Evolutionary conservation across 1,139 yeast genomes (phyloP), one percentile per base, ranked within the genome.

Genomic region (Meyerozyma guilliermondii): DNA sequence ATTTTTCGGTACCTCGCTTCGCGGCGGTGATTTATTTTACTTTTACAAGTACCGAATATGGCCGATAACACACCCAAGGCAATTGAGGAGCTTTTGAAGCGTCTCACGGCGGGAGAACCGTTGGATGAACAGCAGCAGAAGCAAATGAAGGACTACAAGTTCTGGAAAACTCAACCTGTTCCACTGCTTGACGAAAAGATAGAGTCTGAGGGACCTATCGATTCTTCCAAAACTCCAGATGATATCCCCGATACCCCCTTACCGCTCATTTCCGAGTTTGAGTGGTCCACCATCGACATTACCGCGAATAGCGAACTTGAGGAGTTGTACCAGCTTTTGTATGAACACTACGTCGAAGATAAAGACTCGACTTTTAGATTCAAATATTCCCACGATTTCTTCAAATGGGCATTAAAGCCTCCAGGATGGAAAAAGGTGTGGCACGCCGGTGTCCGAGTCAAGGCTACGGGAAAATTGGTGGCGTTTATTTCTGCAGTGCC

Each of bases 91-190:
- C 64, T 78, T 44, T 61, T 78, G 47, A 69, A 68, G 53, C 68
- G 68, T 50, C 62, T 79, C 37, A 66, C 80, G 4, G 59, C 73
- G 66, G 86, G 85, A 13, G 80, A 73, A 42, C 71, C 72, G 48
- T 67, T 81, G 46, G 70, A 70, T 20, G 80, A 74, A 34, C 68
- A 75, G 33, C 83, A 82, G 59, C 55, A 56, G 40, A 68, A 68
- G 43, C 79, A 83, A 29, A 88, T 91, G 89, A 81, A 87, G 43
- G 95, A 89, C 56, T 88, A 91, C 70, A 88, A 87, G 66, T 92
- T 92, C 65, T 92, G 99, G 99, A 87, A 86, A 59, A 94, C 98
- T 7, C 99, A 92, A 63, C 98, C 98, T 0, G 98, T 94, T 16
- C 78, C 91, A 5, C 71, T 74, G 23, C 81, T 89, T 48, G 86